Conservation (phyloP, 2,329 filamentous ascomycete species). For the Colletotrichum sp. region DNA sequence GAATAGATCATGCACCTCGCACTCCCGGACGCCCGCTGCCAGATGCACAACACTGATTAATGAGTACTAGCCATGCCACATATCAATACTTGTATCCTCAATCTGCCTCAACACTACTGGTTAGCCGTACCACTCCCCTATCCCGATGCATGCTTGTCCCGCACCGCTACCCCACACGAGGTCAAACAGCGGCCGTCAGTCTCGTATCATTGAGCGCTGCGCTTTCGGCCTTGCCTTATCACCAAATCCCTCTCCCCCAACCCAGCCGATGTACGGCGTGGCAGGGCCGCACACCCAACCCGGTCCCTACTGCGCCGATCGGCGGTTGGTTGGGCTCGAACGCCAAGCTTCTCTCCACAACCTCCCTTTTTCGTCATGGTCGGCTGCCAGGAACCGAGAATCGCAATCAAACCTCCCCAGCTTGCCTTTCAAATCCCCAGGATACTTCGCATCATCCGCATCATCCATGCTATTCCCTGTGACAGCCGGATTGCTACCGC, state of each 20-base stretch:
- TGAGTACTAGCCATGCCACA: not conserved
- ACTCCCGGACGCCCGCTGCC: not conserved
- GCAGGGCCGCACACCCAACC: not conserved
- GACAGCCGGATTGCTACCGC: not conserved
- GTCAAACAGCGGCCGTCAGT: conserved; percentile 1
- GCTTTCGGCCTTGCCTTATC: conserved; percentile 16
- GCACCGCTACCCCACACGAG: conserved; percentile 1
- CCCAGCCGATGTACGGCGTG: conserved; percentile 16
- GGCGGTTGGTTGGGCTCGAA: conserved; percentile 6
- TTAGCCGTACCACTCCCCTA: not conserved
- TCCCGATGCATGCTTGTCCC: not conserved
- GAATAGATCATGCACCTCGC: not conserved
- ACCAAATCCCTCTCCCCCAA: conserved; percentile 9
- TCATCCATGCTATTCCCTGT: conserved; percentile 5
- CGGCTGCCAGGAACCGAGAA: conserved; percentile 8
- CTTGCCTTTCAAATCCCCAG: not conserved
- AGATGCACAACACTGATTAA: conserved; percentile 2
- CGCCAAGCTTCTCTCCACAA: conserved; percentile 7
- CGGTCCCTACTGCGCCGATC: conserved; percentile 3
- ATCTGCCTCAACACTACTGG: not conserved
- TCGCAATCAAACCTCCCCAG: conserved; percentile 3
- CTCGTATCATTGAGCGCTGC: conserved; percentile 14
- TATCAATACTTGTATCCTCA: conserved; percentile 4
- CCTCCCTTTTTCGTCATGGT: conserved; percentile 8
- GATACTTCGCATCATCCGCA: not conserved